Base-by-base conservation (phyloP, 805 yeast genomes). In the Phaffomyces thermotolerans region DNA sequence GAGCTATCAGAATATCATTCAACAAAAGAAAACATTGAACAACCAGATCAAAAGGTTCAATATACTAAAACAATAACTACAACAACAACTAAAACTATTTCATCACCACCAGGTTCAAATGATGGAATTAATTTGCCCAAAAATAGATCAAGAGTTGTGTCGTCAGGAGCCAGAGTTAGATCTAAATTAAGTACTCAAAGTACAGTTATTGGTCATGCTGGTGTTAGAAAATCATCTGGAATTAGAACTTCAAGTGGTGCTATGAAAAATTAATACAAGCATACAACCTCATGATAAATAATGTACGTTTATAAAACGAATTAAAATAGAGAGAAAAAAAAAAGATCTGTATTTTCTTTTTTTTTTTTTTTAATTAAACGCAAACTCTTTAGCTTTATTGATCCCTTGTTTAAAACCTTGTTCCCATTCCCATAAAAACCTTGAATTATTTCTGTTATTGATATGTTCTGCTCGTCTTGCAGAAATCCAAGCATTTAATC, bases 381-480 rank as follows among this genome's bases (percentile, higher is more conserved):
- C 15, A 14, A 35, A 39, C 23, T 42, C 25, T 14, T 34, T 23
- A 8, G 48, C 48, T 51, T 56, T 29, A 48, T 48, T 35, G 52
- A 76, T 52, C 0, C 88, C 97, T 38, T 74, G 73, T 40, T 75
- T 76, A 56, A 77, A 89, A 0, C 96, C 97, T 52, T 84, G 95
- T 24, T 83, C 88, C 84, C 87, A 91, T 62, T 85, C 95, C 96
- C 96, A 91, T 42, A 79, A 43, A 56, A 70, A 75, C 13, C 67
- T 67, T 52, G 81, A 72, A 7, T 65, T 53, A 7, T 93, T 93
- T 49, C 75, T 72, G 8, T 63, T 57, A 10, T 62, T 51, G 20
- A 77, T 55, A 60, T 90, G 95, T 53, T 87, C 85, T 3, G 56
- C 57, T 29, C 73, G 63, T 48, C 97, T 73, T 17, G 83, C 74